A percentile compares a stretch with the other conserved stretches of the same genome.
These are phyloP conservation scores for Tilletiaria anomala DNA, from an alignment of 1,284 basidiomycete species.

Conservation along the genomic window DNA sequence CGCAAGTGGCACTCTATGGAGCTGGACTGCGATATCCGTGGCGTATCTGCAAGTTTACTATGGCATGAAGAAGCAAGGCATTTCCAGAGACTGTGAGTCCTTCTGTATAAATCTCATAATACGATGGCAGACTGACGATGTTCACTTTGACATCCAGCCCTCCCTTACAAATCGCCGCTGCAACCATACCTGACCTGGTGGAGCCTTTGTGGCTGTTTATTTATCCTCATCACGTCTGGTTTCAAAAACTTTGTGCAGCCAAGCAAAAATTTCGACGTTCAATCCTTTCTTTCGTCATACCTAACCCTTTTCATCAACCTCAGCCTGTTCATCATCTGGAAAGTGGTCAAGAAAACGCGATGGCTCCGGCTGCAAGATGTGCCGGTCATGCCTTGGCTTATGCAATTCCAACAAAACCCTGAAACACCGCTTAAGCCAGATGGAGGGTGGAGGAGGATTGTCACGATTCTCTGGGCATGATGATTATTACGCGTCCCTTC, in stretches of 20 bases:
- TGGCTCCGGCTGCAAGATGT: not conserved
- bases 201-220: constrained; percentile 11
- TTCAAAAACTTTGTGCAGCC: constrained; percentile 29
- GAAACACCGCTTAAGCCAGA: not conserved
- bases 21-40: constrained; percentile 67
- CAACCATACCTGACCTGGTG: constrained; percentile 38
- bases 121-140: no score
- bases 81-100: constrained; percentile 43
- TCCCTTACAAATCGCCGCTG: constrained; percentile 45
- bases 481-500: no score
- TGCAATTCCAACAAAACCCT: not conserved
- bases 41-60: constrained; percentile 61
- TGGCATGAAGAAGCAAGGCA: constrained; percentile 50
- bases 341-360: constrained; percentile 44
- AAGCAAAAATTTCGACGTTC: constrained; percentile 46
- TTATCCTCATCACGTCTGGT: constrained; percentile 41
- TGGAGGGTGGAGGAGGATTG: not conserved
- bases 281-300: constrained; percentile 57
- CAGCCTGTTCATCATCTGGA: constrained; percentile 53
- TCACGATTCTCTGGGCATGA: not conserved
- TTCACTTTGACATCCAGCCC: no score
- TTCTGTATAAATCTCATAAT: no score
- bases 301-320: constrained; percentile 63
- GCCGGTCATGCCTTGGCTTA: not conserved
- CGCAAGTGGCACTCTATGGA: constrained; percentile 54